Evolutionary conservation across 2,329 filamentous ascomycete genomes (phyloP).

Genomic region (Polychaeton citri): DNA sequence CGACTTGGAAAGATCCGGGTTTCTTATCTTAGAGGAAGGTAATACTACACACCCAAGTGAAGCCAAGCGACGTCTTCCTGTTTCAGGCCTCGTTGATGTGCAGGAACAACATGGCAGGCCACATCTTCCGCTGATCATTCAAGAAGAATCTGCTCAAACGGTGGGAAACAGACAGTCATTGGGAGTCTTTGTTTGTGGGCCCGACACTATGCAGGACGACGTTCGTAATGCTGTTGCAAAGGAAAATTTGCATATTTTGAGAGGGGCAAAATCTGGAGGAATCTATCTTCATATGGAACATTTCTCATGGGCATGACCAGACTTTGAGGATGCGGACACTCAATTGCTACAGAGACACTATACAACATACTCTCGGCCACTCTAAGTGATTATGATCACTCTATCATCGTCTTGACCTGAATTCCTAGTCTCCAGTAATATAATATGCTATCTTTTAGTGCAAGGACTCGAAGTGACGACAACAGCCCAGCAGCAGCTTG

Average conservation of each 20-base stretch:
- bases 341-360: no score
- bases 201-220: conserved; percentile 34
- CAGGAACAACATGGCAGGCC: conserved; percentile 20
- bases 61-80: background rate
- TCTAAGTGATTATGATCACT: no score
- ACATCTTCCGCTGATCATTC: conserved; percentile 17
- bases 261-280: conserved; percentile 11
- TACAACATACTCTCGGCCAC: no score
- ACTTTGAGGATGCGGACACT: background rate
- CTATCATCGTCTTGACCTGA: no score
- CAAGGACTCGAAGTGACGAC: no score
- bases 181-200: conserved; percentile 31
- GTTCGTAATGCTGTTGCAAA: conserved; percentile 33
- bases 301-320: conserved; percentile 29
- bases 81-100: background rate
- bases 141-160: conserved; percentile 10
- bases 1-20: conserved; percentile 12
- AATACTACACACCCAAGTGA: conserved; percentile 1
- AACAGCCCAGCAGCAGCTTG: no score
- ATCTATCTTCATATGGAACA: conserved; percentile 37
- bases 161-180: conserved; percentile 9
- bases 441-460: no score
- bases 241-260: conserved; percentile 27
- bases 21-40: conserved; percentile 1
- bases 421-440: no score